Conservation (phyloP, 2,329 filamentous ascomycete species). For the Chalara sp. region DNA sequence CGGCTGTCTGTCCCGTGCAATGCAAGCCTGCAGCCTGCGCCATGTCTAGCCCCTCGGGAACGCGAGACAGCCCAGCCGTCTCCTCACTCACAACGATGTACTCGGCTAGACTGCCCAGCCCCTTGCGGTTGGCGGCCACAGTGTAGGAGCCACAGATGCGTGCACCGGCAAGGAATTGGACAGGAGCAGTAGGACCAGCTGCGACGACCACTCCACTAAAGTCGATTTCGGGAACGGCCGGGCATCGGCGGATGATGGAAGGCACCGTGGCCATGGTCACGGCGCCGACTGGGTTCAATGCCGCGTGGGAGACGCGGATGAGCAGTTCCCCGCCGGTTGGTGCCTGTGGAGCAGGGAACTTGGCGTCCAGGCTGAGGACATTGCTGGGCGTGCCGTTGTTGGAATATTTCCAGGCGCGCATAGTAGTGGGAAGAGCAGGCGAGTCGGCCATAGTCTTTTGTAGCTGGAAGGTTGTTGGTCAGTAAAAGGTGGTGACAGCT, state of each 20-base stretch:
- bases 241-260: neutral
- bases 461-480: no score
- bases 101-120: neutral
- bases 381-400: neutral
- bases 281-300: neutral
- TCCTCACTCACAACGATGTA: neutral
- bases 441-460: neutral
- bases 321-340: neutral
- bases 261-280: neutral
- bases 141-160: neutral
- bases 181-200: neutral
- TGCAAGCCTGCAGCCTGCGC: neutral
- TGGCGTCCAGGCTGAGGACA: neutral
- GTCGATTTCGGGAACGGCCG: neutral
- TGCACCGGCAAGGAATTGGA: neutral
- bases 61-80: neutral
- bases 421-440: neutral
- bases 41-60: neutral
- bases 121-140: neutral
- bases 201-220: neutral
- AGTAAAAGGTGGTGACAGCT: no score
- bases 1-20: neutral
- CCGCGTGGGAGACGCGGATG: neutral
- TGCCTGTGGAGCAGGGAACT: neutral
- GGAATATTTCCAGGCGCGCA: neutral